Evolutionary conservation across 768 basidiomycete genomes (phyloP).

Genomic region (Chalciporus pseudorubinellus): DNA sequence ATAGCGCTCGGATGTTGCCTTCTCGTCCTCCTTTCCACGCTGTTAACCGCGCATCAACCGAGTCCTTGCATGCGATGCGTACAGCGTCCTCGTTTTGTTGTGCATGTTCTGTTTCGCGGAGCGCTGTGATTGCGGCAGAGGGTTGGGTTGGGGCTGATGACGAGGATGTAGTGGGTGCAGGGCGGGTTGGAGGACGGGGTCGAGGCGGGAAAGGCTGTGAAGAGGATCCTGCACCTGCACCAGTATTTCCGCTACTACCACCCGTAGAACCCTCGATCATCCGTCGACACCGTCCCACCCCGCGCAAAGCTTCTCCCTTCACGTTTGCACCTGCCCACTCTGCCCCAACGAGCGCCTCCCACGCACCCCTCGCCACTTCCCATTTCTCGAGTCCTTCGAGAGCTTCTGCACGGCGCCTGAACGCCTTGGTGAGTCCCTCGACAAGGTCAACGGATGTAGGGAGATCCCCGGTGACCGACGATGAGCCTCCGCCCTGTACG

Average conservation of each 20-base stretch:
- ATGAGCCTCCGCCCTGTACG: slow-evolving; percentile 33
- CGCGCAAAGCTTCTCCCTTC: no score
- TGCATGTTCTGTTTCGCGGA: slow-evolving; percentile 59
- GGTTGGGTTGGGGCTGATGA: slow-evolving; percentile 42
- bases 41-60: no score
- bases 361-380: no score
- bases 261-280: slow-evolving; percentile 48
- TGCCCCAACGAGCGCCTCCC: no score
- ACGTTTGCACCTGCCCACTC: no score
- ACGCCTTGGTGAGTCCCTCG: slow-evolving; percentile 79
- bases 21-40: no score
- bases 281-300: no score
- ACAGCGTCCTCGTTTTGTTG: slow-evolving; percentile 76
- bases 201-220: not conserved
- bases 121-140: slow-evolving; percentile 52
- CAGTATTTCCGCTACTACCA: not conserved
- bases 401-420: no score
- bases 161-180: not conserved
- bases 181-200: slow-evolving; percentile 19
- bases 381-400: slow-evolving; percentile 86
- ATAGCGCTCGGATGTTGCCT: no score
- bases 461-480: slow-evolving; percentile 25
- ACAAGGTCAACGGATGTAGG: slow-evolving; percentile 54
- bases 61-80: slow-evolving; percentile 72
- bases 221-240: slow-evolving; percentile 11